These are phyloP conservation scores for Didymella pinodella DNA, from an alignment of 2,329 filamentous ascomycete species.

Conservation along the genomic window DNA sequence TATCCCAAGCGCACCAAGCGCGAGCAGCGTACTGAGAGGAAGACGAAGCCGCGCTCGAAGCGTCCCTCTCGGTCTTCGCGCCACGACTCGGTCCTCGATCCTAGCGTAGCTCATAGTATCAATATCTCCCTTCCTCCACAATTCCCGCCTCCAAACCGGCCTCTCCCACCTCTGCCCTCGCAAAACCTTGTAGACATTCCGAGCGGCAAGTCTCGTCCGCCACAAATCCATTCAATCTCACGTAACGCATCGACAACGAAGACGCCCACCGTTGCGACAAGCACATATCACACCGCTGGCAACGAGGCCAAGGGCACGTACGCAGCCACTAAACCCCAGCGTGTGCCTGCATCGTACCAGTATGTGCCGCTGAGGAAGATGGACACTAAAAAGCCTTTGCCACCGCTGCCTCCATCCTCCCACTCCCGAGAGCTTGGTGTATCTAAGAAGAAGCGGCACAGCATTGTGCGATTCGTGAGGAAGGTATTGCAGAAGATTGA, in stretches of 20 bases:
- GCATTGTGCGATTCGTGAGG: constrained; percentile 20
- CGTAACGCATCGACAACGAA: background rate
- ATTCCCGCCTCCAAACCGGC: background rate
- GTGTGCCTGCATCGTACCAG: background rate
- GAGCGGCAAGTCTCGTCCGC: constrained; percentile 1
- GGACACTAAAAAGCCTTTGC: background rate
- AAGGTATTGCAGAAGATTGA: constrained; percentile 24
- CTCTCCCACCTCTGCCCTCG: background rate
- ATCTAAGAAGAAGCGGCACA: constrained; percentile 6
- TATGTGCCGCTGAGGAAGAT: background rate
- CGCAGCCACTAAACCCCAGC: background rate
- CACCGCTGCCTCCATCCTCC: background rate
- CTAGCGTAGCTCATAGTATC: background rate
- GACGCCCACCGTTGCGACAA: background rate
- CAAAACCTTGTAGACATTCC: background rate
- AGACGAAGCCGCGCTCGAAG: background rate
- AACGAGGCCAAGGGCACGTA: background rate
- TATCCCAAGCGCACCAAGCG: background rate
- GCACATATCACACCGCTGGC: background rate
- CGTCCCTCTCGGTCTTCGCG: background rate
- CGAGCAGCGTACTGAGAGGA: background rate
- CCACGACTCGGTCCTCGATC: constrained; percentile 9
- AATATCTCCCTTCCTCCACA: background rate
- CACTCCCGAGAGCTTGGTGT: background rate
- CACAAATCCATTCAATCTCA: constrained; percentile 5